A percentile compares a stretch with the other conserved stretches of the same genome.
Conservation (phyloP, 176 grass and related monocot genomes). For the Oryza meyeriana region DNA sequence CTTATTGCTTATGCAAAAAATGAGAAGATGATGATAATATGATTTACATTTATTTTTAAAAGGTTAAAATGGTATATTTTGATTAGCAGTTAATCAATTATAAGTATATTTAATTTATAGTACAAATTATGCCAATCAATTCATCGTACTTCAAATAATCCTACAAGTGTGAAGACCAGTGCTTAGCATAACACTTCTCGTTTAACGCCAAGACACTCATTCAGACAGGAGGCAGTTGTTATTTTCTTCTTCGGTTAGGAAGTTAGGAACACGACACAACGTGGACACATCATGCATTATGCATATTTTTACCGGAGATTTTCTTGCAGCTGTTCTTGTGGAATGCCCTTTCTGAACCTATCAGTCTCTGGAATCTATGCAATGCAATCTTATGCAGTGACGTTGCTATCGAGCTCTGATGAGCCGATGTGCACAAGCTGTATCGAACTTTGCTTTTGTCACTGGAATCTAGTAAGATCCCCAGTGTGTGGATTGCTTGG, state of each 20-base stretch:
- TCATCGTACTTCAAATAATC: neutral
- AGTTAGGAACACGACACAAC: neutral
- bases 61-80: too few relatives aligned
- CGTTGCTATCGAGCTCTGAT: neutral
- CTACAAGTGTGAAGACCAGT: neutral
- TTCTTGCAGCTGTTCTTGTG: neutral
- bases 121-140: neutral
- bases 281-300: neutral
- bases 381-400: constrained; percentile 12
- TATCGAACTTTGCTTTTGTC: constrained; percentile 3
- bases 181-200: neutral
- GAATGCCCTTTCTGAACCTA: neutral
- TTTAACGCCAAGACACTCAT: neutral
- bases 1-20: too few relatives aligned
- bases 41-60: too few relatives aligned
- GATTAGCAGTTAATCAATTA: neutral
- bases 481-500: neutral
- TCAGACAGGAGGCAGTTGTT: neutral
- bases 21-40: too few relatives aligned
- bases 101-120: neutral
- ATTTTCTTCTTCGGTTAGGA: neutral
- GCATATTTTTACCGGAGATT: neutral
- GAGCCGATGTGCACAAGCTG: neutral
- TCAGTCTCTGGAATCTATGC: constrained; percentile 14
- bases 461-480: constrained; percentile 26